These are phyloP conservation scores for Flaveria bidentis DNA, from an alignment of 129 eudicot species.

Conservation along the genomic window DNA sequence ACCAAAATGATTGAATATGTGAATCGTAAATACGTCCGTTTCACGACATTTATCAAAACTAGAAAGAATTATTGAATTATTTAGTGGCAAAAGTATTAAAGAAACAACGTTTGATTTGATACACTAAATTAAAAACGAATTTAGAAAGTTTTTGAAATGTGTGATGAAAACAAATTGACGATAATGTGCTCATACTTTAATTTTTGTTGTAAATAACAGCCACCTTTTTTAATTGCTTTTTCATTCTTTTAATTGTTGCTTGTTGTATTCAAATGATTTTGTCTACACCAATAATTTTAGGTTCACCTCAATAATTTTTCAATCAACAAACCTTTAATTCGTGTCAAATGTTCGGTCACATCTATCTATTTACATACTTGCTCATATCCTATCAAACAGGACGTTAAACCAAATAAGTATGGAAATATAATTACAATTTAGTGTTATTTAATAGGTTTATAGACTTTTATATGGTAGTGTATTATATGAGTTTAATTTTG, in stretches of 20 bases:
- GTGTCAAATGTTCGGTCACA: constrained; percentile 8
- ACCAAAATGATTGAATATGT: no score
- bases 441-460: no score
- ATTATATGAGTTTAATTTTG: no score
- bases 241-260: constrained; percentile 21
- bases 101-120: not conserved
- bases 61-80: not conserved
- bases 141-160: not conserved
- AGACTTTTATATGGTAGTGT: no score
- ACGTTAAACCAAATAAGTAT: not conserved
- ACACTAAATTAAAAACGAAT: not conserved
- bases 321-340: constrained; percentile 13
- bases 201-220: constrained; percentile 13
- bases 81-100: not conserved
- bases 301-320: constrained; percentile 22
- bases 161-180: not conserved
- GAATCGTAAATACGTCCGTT: no score
- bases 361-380: not conserved
- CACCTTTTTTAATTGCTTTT: constrained; percentile 16
- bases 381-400: not conserved
- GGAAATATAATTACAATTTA: no score
- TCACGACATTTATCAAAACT: not conserved
- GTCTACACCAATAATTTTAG: constrained; percentile 27
- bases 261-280: constrained; percentile 41
- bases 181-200: constrained; percentile 26